Conservation (phyloP, 2,329 filamentous ascomycete genomes). For the Xylariaceae sp. region DNA sequence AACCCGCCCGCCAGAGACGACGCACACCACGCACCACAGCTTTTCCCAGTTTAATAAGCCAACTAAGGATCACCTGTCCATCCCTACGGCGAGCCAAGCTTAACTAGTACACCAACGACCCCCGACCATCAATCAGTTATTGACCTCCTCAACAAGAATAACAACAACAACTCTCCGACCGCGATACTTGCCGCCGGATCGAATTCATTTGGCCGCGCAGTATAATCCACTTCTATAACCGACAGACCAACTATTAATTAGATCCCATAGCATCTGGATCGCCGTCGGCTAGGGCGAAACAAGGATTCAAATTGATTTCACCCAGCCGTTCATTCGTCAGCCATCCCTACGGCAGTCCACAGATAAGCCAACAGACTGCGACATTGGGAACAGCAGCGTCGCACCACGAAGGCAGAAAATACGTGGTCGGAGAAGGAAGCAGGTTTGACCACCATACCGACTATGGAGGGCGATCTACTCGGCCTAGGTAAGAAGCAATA, state of each 20-base stretch:
- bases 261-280: conserved; percentile 21
- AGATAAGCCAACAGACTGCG: conserved; percentile 17
- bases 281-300: conserved; percentile 9
- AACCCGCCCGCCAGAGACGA: neutral
- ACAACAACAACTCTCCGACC: conserved; percentile 9
- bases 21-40: neutral
- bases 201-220: conserved; percentile 14
- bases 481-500: conserved; percentile 30
- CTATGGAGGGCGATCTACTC: conserved; percentile 30
- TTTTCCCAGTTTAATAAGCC: conserved; percentile 9
- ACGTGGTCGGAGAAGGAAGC: conserved; percentile 21
- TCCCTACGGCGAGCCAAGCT: conserved; percentile 17
- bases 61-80: conserved; percentile 23
- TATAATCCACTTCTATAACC: conserved; percentile 4
- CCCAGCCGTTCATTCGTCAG: conserved; percentile 17
- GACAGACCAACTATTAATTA: conserved; percentile 16
- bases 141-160: conserved; percentile 18
- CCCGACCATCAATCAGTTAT: conserved; percentile 6
- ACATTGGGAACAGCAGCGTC: conserved; percentile 21
- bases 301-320: conserved; percentile 3
- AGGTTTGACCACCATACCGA: conserved; percentile 26
- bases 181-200: conserved; percentile 16
- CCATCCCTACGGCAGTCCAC: conserved; percentile 5
- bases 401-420: conserved; percentile 19
- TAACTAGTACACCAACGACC: conserved; percentile 8